Conservation (phyloP, 2,329 filamentous ascomycete species). For the Fusarium sambucinum region DNA sequence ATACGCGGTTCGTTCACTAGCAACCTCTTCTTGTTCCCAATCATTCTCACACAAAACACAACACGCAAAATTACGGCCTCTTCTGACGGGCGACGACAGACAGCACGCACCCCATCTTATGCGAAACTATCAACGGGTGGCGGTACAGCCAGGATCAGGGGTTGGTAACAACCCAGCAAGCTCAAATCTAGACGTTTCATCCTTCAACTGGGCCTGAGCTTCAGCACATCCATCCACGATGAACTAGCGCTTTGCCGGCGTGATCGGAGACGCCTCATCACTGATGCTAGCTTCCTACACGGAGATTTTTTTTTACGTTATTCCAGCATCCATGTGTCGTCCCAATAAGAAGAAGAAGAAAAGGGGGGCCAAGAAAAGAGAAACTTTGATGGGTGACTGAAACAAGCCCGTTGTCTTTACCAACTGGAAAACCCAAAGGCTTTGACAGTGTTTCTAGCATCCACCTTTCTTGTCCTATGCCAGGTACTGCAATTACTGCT, state of each 20-base stretch:
- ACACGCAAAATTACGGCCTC: slow-evolving; percentile 15
- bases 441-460: slow-evolving; percentile 5
- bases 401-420: background rate
- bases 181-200: slow-evolving; percentile 46
- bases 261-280: slow-evolving; percentile 5
- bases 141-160: slow-evolving; percentile 40
- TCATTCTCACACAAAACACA: slow-evolving; percentile 9
- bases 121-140: slow-evolving; percentile 15
- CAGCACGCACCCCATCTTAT: slow-evolving; percentile 20
- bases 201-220: slow-evolving; percentile 33
- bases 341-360: background rate
- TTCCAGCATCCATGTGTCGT: background rate
- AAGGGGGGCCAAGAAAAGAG: background rate
- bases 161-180: slow-evolving; percentile 20
- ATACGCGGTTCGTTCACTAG: background rate
- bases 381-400: background rate
- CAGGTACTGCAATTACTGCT: slow-evolving; percentile 40
- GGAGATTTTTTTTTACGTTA: background rate
- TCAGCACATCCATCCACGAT: slow-evolving; percentile 10
- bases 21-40: slow-evolving; percentile 1
- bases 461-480: slow-evolving; percentile 26
- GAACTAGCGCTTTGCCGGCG: slow-evolving; percentile 32
- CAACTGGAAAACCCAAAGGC: background rate
- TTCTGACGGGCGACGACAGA: slow-evolving; percentile 15
- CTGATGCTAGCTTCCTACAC: background rate